Percentiles rank a stretch among this genome's conserved stretches.
Evolutionary conservation across 768 basidiomycete genomes (phyloP).

Genomic region (Stropharia rugosoannulata): DNA sequence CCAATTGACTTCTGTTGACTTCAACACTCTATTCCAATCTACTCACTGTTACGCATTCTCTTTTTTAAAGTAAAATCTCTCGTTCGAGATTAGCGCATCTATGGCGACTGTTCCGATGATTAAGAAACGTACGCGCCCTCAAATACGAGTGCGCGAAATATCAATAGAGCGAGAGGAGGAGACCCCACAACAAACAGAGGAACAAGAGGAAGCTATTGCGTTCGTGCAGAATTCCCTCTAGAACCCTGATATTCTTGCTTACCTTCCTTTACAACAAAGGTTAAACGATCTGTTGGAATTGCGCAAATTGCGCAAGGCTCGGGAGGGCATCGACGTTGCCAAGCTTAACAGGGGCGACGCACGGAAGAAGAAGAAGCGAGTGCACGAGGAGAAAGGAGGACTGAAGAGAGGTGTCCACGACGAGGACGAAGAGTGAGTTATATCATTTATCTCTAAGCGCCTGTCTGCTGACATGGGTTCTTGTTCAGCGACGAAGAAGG

Average conservation of each 20-base stretch:
- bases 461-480: not conserved
- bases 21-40: not conserved
- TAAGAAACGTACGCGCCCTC: slow-evolving; percentile 73
- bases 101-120: slow-evolving; percentile 44
- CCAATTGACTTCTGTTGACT: no score
- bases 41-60: not conserved
- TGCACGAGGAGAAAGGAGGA: slow-evolving; percentile 54
- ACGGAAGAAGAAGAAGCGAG: slow-evolving; percentile 66
- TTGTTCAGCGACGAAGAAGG: slow-evolving; percentile 58
- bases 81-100: not conserved
- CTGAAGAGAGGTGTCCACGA: slow-evolving; percentile 47
- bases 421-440: slow-evolving; percentile 64
- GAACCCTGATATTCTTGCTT: not conserved
- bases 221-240: slow-evolving; percentile 29
- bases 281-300: slow-evolving; percentile 84
- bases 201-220: slow-evolving; percentile 51
- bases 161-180: slow-evolving; percentile 42
- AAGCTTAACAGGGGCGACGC: slow-evolving; percentile 85
- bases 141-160: slow-evolving; percentile 51
- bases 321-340: slow-evolving; percentile 83
- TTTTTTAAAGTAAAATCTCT: no score
- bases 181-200: slow-evolving; percentile 27
- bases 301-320: slow-evolving; percentile 67
- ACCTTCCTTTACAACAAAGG: slow-evolving; percentile 33
- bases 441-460: not conserved